phyloP scores from a whole-genome alignment of 768 basidiomycete genomes.

The Mrakia frigida region DNA sequence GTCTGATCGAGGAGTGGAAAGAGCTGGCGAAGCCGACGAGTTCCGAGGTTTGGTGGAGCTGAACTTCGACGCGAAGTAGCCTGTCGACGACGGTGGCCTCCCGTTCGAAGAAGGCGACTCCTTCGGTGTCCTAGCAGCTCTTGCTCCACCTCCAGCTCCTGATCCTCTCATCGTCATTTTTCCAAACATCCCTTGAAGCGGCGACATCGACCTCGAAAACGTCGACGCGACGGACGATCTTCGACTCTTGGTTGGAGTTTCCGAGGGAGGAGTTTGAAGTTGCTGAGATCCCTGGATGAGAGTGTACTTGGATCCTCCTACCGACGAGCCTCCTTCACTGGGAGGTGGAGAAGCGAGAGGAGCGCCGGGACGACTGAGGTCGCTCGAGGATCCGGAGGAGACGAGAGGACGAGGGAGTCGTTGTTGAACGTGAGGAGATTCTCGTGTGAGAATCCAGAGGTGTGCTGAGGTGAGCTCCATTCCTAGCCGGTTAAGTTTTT shows the following conservation, averaged over 20 bases:
- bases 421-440: constrained; percentile 8
- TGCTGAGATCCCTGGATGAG: background rate
- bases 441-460: background rate
- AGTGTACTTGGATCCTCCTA: background rate
- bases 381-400: background rate
- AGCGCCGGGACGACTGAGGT: background rate
- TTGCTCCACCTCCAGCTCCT: background rate
- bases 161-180: constrained; percentile 13
- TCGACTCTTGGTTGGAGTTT: constrained; percentile 16
- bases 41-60: background rate
- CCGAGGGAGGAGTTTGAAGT: background rate
- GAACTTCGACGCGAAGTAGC: background rate
- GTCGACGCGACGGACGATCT: constrained; percentile 5
- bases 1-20: background rate
- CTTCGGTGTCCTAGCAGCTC: background rate
- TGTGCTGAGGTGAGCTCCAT: constrained; percentile 12
- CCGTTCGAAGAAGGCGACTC: background rate
- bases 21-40: background rate
- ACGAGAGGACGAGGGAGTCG: background rate
- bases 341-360: background rate
- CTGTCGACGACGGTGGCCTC: background rate
- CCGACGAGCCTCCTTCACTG: background rate
- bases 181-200: constrained; percentile 18
- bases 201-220: constrained; percentile 19
- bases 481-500: constrained; percentile 7